phyloP scores from a whole-genome alignment of 352 stramenopile species.

The Globisporangium nodosum region DNA sequence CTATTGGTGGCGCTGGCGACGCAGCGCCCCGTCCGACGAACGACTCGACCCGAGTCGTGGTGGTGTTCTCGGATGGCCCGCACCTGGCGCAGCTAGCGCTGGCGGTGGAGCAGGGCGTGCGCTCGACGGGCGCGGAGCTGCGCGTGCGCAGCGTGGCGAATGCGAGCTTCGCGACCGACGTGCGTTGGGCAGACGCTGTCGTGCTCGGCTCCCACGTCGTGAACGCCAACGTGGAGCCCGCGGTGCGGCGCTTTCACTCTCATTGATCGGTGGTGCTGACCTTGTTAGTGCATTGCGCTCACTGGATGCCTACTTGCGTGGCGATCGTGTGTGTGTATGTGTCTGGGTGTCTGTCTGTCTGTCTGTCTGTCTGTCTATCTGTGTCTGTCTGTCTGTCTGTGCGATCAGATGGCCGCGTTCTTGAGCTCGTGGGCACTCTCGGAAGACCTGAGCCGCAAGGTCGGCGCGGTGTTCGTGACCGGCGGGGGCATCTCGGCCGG shows the following conservation, averaged over 20 bases:
- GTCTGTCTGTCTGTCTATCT: too few relatives aligned
- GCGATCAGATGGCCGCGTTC: constrained; percentile 68
- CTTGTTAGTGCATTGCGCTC: background rate
- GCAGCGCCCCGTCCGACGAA: background rate
- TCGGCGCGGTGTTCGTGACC: constrained; percentile 83
- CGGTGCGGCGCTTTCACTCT: constrained; percentile 27
- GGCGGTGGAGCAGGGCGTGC: constrained; percentile 51
- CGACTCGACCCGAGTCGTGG: constrained; percentile 41
- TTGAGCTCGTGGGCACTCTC: constrained; percentile 67
- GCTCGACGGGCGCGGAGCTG: constrained; percentile 21
- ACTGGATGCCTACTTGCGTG: background rate
- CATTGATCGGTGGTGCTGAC: too few relatives aligned
- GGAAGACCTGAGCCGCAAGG: constrained; percentile 73
- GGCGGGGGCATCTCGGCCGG: constrained; percentile 75
- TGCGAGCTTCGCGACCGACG: constrained; percentile 70
- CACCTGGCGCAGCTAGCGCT: constrained; percentile 67
- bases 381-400: too few relatives aligned
- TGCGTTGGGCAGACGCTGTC: constrained; percentile 79
- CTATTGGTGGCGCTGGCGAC: too few relatives aligned
- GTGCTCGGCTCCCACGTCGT: constrained; percentile 82
- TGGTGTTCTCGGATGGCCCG: constrained; percentile 65
- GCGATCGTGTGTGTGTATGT: background rate
- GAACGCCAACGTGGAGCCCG: constrained; percentile 86
- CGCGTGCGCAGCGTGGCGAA: constrained; percentile 55
- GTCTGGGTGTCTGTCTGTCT: too few relatives aligned